Percentiles rank a stretch among this genome's conserved stretches.
Evolutionary conservation across 305 asterid species (phyloP).

Genomic region (Coffea humblotiana): DNA sequence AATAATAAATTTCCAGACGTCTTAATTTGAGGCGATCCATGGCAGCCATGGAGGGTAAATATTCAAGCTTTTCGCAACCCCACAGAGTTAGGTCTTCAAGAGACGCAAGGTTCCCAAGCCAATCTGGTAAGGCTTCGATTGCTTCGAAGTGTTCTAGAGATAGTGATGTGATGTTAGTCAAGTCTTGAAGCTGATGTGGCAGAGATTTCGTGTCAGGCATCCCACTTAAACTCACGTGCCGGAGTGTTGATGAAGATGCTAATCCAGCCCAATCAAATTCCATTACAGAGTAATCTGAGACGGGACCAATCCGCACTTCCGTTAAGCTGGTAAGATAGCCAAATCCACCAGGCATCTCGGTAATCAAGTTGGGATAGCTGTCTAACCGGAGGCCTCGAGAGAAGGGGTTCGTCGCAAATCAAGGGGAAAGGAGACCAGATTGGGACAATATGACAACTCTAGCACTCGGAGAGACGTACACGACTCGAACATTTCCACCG

Average conservation of each 20-base stretch:
- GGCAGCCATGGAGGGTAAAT: too few species aligned
- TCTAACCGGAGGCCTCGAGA: not conserved
- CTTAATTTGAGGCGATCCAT: too few species aligned
- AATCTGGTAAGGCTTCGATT: slow-evolving; percentile 16
- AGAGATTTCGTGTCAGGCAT: too few species aligned
- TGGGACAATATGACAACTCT: accelerated
- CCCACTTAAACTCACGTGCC: too few species aligned
- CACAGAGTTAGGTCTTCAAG: not conserved
- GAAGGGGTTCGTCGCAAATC: slow-evolving; percentile 4
- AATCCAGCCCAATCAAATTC: too few species aligned
- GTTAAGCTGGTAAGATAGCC: too few species aligned
- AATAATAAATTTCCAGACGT: too few species aligned
- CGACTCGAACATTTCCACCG: too few species aligned
- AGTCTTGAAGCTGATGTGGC: slow-evolving; percentile 17
- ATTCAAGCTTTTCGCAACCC: too few species aligned
- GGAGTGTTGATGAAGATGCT: too few species aligned
- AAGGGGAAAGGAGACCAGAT: not conserved
- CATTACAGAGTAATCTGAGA: too few species aligned
- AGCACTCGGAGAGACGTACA: not conserved
- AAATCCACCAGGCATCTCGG: not conserved
- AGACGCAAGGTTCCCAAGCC: slow-evolving; percentile 25
- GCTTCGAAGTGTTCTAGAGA: not conserved
- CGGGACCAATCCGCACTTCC: too few species aligned
- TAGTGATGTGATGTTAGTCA: not conserved
- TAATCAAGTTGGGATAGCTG: not conserved